phyloP scores from a whole-genome alignment of 768 basidiomycete species.

The Phylloporus scabripes region DNA sequence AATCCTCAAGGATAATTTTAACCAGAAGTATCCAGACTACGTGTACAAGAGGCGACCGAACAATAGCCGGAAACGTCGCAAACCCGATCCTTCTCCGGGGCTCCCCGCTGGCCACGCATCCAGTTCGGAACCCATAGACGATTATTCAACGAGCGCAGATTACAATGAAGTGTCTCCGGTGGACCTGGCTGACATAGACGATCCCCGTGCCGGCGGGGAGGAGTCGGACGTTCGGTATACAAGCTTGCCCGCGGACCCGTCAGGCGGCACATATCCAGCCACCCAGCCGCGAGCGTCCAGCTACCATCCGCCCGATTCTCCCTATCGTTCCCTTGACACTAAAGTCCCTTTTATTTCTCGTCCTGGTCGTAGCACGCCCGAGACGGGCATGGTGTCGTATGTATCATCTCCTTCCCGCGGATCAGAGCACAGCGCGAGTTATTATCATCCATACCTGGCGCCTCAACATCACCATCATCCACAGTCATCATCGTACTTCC shows the following conservation, averaged over 20 bases:
- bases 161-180: conserved; percentile 38
- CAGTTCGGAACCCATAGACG: conserved; percentile 31
- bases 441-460: conserved; percentile 24
- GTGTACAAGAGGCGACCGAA: conserved; percentile 86
- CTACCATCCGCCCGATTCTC: conserved; percentile 23
- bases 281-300: conserved; percentile 17
- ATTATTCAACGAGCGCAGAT: conserved; percentile 22
- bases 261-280: conserved; percentile 10
- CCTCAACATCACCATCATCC: conserved; percentile 23
- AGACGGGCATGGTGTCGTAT: conserved; percentile 16
- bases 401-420: conserved; percentile 22
- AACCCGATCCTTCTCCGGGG: conserved; percentile 31
- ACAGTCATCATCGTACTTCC: conserved; percentile 22
- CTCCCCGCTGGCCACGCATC: conserved; percentile 28
- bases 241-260: conserved; percentile 19
- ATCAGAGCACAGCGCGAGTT: conserved; percentile 19
- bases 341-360: conserved; percentile 25
- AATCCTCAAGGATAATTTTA: conserved; percentile 80
- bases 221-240: conserved; percentile 17
- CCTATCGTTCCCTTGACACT: conserved; percentile 25
- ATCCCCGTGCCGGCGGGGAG: conserved; percentile 11
- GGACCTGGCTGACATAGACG: conserved; percentile 27
- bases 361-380: conserved; percentile 25
- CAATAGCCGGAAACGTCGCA: conserved; percentile 68
- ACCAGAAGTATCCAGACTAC: conserved; percentile 82